phyloP scores from a whole-genome alignment of 345 rosid species.

The Brassica carinata region DNA sequence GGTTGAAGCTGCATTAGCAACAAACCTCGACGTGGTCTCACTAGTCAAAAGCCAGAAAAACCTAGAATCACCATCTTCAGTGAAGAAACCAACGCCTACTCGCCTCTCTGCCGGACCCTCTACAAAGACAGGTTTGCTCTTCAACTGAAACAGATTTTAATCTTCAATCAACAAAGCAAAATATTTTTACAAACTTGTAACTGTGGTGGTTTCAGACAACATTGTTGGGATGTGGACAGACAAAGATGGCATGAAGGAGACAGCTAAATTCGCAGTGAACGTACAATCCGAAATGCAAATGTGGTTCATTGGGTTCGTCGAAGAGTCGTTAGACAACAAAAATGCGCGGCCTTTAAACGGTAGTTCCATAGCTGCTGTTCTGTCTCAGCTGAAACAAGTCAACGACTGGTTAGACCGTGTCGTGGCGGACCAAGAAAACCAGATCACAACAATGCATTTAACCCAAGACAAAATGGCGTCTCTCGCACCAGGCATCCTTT shows the following conservation, averaged over 20 bases:
- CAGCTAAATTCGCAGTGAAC: slow-evolving; percentile 56
- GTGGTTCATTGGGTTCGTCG: slow-evolving; percentile 82
- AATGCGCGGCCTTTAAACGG: slow-evolving; percentile 51
- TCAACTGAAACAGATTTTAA: background rate
- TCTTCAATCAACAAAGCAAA: background rate
- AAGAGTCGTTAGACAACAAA: slow-evolving; percentile 68
- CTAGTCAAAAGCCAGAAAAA: slow-evolving; percentile 48
- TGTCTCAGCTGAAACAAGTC: slow-evolving; percentile 81
- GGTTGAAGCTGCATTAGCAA: slow-evolving; percentile 94
- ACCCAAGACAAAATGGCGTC: slow-evolving; percentile 56
- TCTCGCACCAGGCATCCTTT: slow-evolving; percentile 78
- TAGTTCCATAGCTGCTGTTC: slow-evolving; percentile 66
- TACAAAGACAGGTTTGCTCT: slow-evolving; percentile 25
- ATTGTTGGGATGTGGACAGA: slow-evolving; percentile 3
- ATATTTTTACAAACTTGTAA: background rate
- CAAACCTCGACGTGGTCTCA: slow-evolving; percentile 77
- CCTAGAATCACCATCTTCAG: slow-evolving; percentile 38
- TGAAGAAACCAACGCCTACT: background rate
- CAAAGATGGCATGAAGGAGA: slow-evolving; percentile 54
- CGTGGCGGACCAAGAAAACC: slow-evolving; percentile 33
- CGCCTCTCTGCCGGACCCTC: background rate
- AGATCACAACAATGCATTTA: slow-evolving; percentile 2
- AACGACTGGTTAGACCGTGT: slow-evolving; percentile 80
- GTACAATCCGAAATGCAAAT: slow-evolving; percentile 76
- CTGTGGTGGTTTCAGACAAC: slow-evolving; percentile 18